Evolutionary conservation across 495 filamentous ascomycete genomes (phyloP), one percentile per base, ranked within the genome.

Genomic region (Hypoxylon cercidicola): DNA sequence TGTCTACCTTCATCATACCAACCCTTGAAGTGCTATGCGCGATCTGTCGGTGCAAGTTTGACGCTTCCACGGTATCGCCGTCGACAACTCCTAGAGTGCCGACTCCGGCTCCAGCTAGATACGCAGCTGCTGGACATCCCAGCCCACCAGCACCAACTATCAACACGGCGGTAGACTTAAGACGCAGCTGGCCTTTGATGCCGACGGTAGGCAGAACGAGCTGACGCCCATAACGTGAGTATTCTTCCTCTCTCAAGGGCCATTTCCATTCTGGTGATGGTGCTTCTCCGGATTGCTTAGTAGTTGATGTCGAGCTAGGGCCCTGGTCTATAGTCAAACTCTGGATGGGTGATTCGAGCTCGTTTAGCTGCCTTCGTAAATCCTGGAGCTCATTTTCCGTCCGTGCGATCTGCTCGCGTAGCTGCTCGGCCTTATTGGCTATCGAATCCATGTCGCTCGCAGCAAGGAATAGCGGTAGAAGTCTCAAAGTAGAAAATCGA

Each of bases 11-110:
- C 35, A 78, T 75, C 73, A 84, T 85, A n/a, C 92, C 92, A 16
- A 97, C 85, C 28, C 84, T 85, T 8, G 78, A 74, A 0, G 85
- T 90, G 9, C 79, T 81, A 71, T 99, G 93, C 28, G 92, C 79
- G 55, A 97, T 89, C 75, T 99, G 95, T 1, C 95, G 90, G 77
- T 97, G 94, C 16, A 99, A 85, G 75, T 99, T 99, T 23, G 93
- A 97, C 4, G 79, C 74, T 71, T 97, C 94, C 47, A 99, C 93
- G 0, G 77, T 82, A 78, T 98, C 94, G 50, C 90, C 92, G 73
- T 98, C 94, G 43, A 94, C 84, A 39, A 98, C 76, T 0, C 94
- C 94, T 20, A 98, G 75, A 0, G 85, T 92, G 10, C 93, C 92
- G 5, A 97, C 82, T 1, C 94, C 94, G 13, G 93, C 91, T 8